A percentile compares a stretch with the other conserved stretches of the same genome.
phyloP scores from a whole-genome alignment of 1,139 yeast species.

The Yarrowia galli region DNA sequence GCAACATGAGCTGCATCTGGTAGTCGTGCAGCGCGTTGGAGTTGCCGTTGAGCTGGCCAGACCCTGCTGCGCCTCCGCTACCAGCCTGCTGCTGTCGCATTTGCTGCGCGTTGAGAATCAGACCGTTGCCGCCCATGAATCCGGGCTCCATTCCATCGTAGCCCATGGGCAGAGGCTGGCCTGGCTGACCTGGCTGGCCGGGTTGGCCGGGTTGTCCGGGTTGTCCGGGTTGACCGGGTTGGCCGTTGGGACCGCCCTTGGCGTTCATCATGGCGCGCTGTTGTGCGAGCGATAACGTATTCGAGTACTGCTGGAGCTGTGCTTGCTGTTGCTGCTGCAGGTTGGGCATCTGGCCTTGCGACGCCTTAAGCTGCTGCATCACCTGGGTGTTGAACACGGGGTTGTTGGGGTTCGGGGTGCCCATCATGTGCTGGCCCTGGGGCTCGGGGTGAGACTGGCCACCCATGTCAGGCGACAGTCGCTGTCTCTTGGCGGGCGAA shows the following conservation, averaged over 20 bases:
- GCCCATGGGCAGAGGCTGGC: slow-evolving; percentile 40
- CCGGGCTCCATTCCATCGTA: slow-evolving; percentile 35
- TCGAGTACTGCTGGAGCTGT: slow-evolving; percentile 46
- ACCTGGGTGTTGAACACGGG: slow-evolving; percentile 44
- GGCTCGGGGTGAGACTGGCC: slow-evolving; percentile 29
- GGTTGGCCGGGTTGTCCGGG: slow-evolving; percentile 37
- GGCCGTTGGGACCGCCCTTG: slow-evolving; percentile 41
- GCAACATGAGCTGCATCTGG: slow-evolving; percentile 74
- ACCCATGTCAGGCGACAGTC: slow-evolving; percentile 51
- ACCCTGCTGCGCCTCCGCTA: slow-evolving; percentile 35
- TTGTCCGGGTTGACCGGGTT: slow-evolving; percentile 41
- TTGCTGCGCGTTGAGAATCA: slow-evolving; percentile 36
- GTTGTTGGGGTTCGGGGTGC: slow-evolving; percentile 39
- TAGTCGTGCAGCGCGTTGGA: slow-evolving; percentile 67
- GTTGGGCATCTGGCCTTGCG: slow-evolving; percentile 39
- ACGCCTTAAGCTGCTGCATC: slow-evolving; percentile 45
- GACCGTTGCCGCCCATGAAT: slow-evolving; percentile 34
- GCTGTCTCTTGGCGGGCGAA: slow-evolving; percentile 52
- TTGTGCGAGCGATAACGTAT: slow-evolving; percentile 43
- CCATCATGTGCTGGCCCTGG: slow-evolving; percentile 43
- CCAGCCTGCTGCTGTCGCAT: slow-evolving; percentile 26
- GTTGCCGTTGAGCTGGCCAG: slow-evolving; percentile 44
- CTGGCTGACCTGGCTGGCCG: slow-evolving; percentile 39
- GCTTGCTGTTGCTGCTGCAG: slow-evolving; percentile 41
- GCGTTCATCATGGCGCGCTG: slow-evolving; percentile 47